A percentile compares a stretch with the other conserved stretches of the same genome.
Evolutionary conservation across 1,139 yeast species (phyloP).

Genomic region (Candida dubliniensis): DNA sequence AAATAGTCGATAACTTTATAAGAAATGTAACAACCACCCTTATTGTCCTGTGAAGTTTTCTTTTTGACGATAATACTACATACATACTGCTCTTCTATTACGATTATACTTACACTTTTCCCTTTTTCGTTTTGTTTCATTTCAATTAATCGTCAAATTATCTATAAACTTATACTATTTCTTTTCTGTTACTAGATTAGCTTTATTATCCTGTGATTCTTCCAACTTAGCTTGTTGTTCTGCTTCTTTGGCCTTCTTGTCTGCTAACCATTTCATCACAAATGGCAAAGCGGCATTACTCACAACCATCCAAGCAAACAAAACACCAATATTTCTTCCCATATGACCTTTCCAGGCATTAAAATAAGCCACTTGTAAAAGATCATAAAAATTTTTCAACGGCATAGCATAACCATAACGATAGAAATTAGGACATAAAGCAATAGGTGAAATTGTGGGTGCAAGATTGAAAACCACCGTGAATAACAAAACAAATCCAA

Average conservation of each 20-base stretch:
- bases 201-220: not conserved
- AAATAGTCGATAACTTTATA: no score
- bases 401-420: conserved; percentile 57
- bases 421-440: conserved; percentile 45
- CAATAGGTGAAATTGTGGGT: conserved; percentile 50
- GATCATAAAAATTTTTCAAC: conserved; percentile 45
- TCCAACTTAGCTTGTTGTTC: not conserved
- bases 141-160: no score
- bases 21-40: no score
- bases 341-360: conserved; percentile 46
- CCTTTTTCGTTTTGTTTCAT: no score
- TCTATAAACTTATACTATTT: not conserved
- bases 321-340: conserved; percentile 48
- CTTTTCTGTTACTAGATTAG: not conserved
- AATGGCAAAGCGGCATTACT: conserved; percentile 43
- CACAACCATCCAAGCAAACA: conserved; percentile 47
- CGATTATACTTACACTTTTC: no score
- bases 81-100: no score
- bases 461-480: conserved; percentile 47
- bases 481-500: conserved; percentile 49
- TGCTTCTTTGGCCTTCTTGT: conserved; percentile 18
- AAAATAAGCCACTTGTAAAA: conserved; percentile 46
- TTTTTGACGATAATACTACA: no score
- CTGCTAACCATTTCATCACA: conserved; percentile 26
- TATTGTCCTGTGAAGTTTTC: no score